phyloP scores from a whole-genome alignment of 768 basidiomycete genomes.

The Saitozyma podzolica region DNA sequence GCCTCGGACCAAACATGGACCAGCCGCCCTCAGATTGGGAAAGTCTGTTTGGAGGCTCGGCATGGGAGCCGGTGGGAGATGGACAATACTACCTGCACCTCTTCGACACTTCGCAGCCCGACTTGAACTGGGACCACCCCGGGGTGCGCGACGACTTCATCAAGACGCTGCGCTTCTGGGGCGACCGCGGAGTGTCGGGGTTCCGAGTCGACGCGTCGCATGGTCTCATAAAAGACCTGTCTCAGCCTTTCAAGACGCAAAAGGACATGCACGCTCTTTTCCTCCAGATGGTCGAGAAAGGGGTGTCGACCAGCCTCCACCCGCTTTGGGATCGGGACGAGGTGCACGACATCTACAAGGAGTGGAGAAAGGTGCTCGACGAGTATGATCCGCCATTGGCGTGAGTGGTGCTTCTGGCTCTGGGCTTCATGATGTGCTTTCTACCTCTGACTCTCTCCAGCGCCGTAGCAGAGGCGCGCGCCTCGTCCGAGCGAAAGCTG shows the following conservation, averaged over 20 bases:
- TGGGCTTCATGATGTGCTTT: background rate
- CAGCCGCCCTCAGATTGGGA: conserved; percentile 40
- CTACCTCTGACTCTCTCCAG: conserved; percentile 11
- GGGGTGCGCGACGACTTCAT: conserved; percentile 38
- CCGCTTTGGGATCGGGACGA: conserved; percentile 36
- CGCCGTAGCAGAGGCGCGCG: conserved; percentile 43
- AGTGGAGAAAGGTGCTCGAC: conserved; percentile 42
- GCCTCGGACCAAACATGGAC: conserved; percentile 28
- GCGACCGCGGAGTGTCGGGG: conserved; percentile 38
- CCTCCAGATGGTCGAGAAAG: conserved; percentile 18
- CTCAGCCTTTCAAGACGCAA: conserved; percentile 16
- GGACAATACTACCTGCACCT: conserved; percentile 41
- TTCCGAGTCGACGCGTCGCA: conserved; percentile 44
- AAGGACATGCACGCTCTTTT: conserved; percentile 13
- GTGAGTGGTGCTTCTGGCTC: conserved; percentile 21
- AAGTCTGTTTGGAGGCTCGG: conserved; percentile 31
- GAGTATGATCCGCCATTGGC: conserved; percentile 41
- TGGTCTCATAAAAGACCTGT: conserved; percentile 31
- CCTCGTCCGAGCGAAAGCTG: conserved; percentile 32
- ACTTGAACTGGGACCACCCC: conserved; percentile 37
- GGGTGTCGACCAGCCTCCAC: conserved; percentile 14
- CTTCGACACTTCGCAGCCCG: conserved; percentile 43
- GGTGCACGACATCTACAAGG: conserved; percentile 35
- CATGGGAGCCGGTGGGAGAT: conserved; percentile 40
- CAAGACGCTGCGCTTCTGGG: conserved; percentile 42